Conservation (phyloP, 2,329 filamentous ascomycete genomes). For the Cadophora sp. region DNA sequence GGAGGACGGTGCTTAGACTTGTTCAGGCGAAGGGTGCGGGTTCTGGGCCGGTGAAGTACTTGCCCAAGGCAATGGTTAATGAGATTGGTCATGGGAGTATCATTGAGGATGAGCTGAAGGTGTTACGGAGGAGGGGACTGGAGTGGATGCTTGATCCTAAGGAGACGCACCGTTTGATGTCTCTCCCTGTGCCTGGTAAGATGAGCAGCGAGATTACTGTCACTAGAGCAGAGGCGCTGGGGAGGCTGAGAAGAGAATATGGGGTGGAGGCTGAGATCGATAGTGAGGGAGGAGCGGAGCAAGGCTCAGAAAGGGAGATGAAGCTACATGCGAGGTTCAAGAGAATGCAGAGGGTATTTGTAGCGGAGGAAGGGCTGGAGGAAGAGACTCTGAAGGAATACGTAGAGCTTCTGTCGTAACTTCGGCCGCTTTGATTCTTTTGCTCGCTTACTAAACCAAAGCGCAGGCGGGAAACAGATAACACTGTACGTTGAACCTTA, state of each 20-base stretch:
- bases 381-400: not conserved
- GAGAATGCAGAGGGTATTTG: slow-evolving; percentile 11
- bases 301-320: not conserved
- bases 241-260: not conserved
- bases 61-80: not conserved
- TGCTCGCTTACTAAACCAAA: too few relatives aligned
- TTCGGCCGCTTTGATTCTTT: too few relatives aligned
- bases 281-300: not conserved
- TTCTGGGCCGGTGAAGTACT: not conserved
- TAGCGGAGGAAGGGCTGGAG: not conserved
- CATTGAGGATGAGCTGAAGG: slow-evolving; percentile 7
- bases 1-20: slow-evolving; percentile 13
- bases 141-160: not conserved
- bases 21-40: not conserved
- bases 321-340: slow-evolving; percentile 6
- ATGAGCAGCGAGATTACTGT: not conserved
- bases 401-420: slow-evolving; percentile 1
- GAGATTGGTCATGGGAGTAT: slow-evolving; percentile 4
- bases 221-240: not conserved
- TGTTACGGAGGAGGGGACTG: not conserved
- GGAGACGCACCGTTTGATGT: slow-evolving; percentile 6
- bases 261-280: not conserved
- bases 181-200: not conserved
- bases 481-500: too few relatives aligned
- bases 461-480: too few relatives aligned